Evolutionary conservation across 345 rosid genomes (phyloP).

Genomic region (Theobroma cacao): DNA sequence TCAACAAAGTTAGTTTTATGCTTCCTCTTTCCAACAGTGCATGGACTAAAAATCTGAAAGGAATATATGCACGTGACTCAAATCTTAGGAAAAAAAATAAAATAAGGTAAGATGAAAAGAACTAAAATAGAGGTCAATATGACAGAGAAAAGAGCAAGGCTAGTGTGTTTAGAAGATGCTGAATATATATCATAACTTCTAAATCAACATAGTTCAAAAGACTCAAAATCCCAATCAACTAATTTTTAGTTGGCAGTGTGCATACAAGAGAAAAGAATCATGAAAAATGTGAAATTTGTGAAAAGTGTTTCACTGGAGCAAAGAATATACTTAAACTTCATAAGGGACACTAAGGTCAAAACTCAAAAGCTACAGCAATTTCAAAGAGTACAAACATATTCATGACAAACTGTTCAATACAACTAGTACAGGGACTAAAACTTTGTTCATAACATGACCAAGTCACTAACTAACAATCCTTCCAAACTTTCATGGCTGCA

Average conservation of each 20-base stretch:
- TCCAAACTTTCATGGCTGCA: not conserved
- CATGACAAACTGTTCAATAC: not conserved
- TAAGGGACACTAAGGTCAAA: not conserved
- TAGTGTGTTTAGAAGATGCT: not conserved
- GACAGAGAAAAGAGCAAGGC: not conserved
- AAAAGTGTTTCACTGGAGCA: not conserved
- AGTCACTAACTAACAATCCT: not conserved
- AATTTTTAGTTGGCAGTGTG: not conserved
- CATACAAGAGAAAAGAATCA: not conserved
- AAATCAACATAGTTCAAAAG: not conserved
- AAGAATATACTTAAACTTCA: not conserved
- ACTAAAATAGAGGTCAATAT: not conserved
- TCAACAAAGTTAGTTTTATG: conserved; percentile 98
- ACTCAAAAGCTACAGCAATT: not conserved
- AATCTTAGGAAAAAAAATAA: not conserved
- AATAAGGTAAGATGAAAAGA: not conserved
- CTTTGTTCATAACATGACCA: not conserved
- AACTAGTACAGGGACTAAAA: not conserved
- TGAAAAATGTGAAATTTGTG: not conserved
- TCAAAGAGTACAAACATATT: not conserved
- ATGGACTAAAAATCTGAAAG: conserved; percentile 58
- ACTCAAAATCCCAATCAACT: too few relatives aligned
- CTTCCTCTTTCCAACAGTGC: conserved; percentile 48
- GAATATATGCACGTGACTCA: not conserved
- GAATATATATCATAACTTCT: not conserved